phyloP scores from a whole-genome alignment of 1,284 basidiomycete genomes.

The Ustilago tritici region DNA sequence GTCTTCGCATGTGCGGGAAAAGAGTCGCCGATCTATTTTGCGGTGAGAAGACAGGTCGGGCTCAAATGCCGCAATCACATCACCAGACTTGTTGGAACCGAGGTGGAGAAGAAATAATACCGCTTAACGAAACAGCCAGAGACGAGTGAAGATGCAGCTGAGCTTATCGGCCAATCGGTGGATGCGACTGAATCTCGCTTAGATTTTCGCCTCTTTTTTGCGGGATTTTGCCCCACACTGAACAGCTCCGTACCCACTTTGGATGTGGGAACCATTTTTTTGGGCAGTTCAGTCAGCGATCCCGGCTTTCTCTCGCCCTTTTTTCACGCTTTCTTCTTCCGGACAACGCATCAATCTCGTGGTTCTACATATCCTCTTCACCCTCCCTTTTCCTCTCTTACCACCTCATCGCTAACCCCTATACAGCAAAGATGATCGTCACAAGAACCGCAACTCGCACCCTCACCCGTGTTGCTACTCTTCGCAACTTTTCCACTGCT shows the following conservation, averaged over 20 bases:
- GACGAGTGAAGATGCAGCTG: neutral
- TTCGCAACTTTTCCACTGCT: conserved; percentile 15
- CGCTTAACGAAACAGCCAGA: neutral
- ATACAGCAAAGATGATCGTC: conserved; percentile 19
- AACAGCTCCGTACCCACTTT: neutral
- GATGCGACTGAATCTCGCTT: conserved; percentile 11
- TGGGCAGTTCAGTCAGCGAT: conserved; percentile 14
- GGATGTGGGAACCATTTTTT: neutral
- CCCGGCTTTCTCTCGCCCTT: conserved; percentile 5
- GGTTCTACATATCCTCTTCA: neutral
- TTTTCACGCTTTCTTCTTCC: neutral
- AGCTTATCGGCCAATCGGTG: conserved; percentile 24
- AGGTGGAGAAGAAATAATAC: conserved; percentile 2
- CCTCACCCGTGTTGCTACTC: neutral
- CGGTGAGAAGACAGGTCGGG: too few species aligned
- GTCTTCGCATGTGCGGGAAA: too few species aligned
- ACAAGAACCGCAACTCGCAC: conserved; percentile 1
- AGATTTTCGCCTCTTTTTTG: conserved; percentile 5
- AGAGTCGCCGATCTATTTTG: too few species aligned
- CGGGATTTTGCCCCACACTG: conserved; percentile 11
- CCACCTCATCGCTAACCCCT: neutral
- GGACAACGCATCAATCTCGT: neutral
- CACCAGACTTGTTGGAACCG: conserved; percentile 1
- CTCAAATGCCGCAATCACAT: neutral
- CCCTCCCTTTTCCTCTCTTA: neutral